Base-by-base conservation (phyloP, 2,329 filamentous ascomycete genomes). In the Stagonosporopsis cucurbitacearum region DNA sequence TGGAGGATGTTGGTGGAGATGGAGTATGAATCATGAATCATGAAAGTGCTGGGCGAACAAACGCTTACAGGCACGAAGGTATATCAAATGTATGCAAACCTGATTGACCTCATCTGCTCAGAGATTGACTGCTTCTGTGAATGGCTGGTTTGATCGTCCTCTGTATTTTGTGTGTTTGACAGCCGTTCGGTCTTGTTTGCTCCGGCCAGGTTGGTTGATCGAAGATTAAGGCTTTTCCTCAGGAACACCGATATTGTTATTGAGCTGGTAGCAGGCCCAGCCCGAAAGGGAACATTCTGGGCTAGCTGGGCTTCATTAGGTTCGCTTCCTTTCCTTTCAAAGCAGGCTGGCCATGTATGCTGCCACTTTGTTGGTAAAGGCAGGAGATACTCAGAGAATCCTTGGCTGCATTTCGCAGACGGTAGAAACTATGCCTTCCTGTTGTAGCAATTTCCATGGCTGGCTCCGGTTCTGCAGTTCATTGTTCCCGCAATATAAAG, bases 21-120 rank as follows among this genome's bases (percentile, higher is more conserved):
- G 35, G 33, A 45, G 33, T 26, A 45, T 25, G 35, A 40, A 45
- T 40, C 35, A 45, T 25, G 25, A 45, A 11, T 32, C 12, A 52
- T 32, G n/a, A 45, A 45, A 40, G 35, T 52, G 35, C 19, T 30
- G 23, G 32, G 23, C 39, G 48, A 12, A 32, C 17, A 20, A 36
- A 55, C 12, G 37, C 44, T 19, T 32, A 7, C 4, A 20, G 45
- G 33, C 22, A 50, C 19, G 13, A 19, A 20, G 2, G 20, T 7
- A 30, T 11, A 8, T 20, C 15, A 8, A 15, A 4, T 17, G n/a
- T 13, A 20, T n/a, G 19, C 19, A n/a, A n/a, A 12, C 3, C 2
- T 12, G 3, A 23, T 32, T 32, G 13, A 23, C 11, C 11, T n/a
- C 2, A 23, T 23, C 11, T 33, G 4, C 13, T 33, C 9, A 32